Percentiles rank a stretch among this genome's conserved stretches.
phyloP scores from a whole-genome alignment of 768 basidiomycete genomes.

The Panellus pusillus region DNA sequence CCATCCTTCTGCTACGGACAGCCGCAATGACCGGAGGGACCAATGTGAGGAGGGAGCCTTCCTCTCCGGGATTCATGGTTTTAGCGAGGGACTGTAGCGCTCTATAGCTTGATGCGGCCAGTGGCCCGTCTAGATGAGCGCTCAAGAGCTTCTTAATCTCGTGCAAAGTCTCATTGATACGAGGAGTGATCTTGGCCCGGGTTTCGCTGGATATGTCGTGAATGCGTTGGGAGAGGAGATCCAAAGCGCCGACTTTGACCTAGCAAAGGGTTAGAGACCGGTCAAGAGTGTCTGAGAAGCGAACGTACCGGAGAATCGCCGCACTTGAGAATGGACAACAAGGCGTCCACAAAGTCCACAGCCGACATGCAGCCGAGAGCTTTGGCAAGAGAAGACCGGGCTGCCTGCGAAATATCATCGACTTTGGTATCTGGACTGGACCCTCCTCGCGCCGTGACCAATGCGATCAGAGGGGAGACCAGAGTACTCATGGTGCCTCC shows the following conservation, averaged over 20 bases:
- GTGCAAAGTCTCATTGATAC: slow-evolving; percentile 53
- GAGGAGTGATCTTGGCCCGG: slow-evolving; percentile 51
- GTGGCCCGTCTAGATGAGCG: slow-evolving; percentile 36
- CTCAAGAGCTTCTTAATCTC: slow-evolving; percentile 51
- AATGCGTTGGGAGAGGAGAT: slow-evolving; percentile 67
- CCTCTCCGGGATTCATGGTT: slow-evolving; percentile 68
- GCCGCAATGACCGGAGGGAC: slow-evolving; percentile 59
- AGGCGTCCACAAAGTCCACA: slow-evolving; percentile 61
- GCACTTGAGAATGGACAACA: slow-evolving; percentile 55
- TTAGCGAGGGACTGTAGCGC: slow-evolving; percentile 61
- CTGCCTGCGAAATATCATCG: slow-evolving; percentile 45
- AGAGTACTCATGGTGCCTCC: slow-evolving; percentile 40
- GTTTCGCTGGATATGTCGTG: slow-evolving; percentile 54
- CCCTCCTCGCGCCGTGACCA: slow-evolving; percentile 39
- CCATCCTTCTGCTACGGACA: slow-evolving; percentile 39
- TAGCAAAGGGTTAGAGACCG: slow-evolving; percentile 28
- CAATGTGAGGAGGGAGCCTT: slow-evolving; percentile 54
- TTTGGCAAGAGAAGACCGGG: slow-evolving; percentile 52
- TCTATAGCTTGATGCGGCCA: slow-evolving; percentile 50
- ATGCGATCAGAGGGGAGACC: slow-evolving; percentile 47
- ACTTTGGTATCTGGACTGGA: slow-evolving; percentile 34
- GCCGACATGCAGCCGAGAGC: slow-evolving; percentile 69
- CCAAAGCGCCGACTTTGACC: slow-evolving; percentile 69
- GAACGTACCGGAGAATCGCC: slow-evolving; percentile 52
- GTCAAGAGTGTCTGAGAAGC: background rate